phyloP scores from a whole-genome alignment of 2,329 filamentous ascomycete genomes.

The Xenosphaeropsis pyriputrescens region DNA sequence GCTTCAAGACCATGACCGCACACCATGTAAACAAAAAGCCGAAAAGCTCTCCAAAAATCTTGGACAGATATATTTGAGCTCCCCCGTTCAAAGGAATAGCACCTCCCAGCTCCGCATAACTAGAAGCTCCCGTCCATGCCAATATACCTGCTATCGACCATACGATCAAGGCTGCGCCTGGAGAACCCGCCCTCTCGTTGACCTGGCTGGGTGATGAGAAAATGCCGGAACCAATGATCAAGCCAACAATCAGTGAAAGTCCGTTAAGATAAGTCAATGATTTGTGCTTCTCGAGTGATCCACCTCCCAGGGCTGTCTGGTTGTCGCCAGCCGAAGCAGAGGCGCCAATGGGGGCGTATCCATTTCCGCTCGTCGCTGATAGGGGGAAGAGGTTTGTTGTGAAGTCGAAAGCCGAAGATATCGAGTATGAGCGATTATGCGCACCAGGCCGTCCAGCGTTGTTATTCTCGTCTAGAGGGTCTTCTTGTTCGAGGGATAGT shows the following conservation, averaged over 20 bases:
- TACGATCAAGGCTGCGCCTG: conserved; percentile 77
- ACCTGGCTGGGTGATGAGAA: conserved; percentile 92
- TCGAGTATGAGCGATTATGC: conserved; percentile 63
- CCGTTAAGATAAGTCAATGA: conserved; percentile 91
- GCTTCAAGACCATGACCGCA: conserved; percentile 85
- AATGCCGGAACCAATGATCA: conserved; percentile 94
- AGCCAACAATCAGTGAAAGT: conserved; percentile 73
- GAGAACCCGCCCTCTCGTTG: conserved; percentile 79
- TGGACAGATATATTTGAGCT: conserved; percentile 83
- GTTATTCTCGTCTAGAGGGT: conserved; percentile 55
- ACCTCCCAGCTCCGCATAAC: conserved; percentile 89
- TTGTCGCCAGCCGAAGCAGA: conserved; percentile 39
- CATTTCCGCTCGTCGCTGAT: conserved; percentile 60
- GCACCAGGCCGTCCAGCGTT: conserved; percentile 25
- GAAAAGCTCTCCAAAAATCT: conserved; percentile 87
- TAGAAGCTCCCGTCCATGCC: conserved; percentile 91
- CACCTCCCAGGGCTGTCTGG: conserved; percentile 47
- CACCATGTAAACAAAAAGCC: conserved; percentile 97
- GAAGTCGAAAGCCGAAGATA: conserved; percentile 91
- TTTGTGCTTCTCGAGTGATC: conserved; percentile 88
- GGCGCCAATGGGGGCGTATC: conserved; percentile 77
- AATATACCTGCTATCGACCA: conserved; percentile 86
- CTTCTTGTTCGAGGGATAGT: conserved; percentile 76
- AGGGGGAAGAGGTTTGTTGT: conserved; percentile 85
- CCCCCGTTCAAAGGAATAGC: conserved; percentile 94